Percentiles rank a stretch among this genome's conserved stretches.
Conservation (phyloP, 805 yeast species). For the Henningerozyma blattae region DNA sequence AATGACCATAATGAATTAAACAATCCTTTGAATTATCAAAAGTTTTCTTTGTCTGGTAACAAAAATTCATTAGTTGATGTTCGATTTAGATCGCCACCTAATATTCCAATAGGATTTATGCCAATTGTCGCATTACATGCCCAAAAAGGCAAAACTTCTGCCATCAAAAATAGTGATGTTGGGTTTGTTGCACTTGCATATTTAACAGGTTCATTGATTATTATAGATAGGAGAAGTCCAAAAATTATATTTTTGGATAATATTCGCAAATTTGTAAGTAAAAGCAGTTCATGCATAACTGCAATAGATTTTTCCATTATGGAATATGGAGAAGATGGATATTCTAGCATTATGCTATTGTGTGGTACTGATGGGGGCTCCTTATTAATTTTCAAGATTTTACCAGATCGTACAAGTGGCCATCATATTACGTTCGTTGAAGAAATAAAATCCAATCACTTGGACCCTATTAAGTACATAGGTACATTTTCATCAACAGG, state of each 20-base stretch:
- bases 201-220: conserved; percentile 57
- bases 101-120: conserved; percentile 46
- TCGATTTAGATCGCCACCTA: conserved; percentile 38
- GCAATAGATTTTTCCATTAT: conserved; percentile 63
- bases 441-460: conserved; percentile 35
- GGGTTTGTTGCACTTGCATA: conserved; percentile 82
- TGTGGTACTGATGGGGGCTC: conserved; percentile 83
- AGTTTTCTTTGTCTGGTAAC: conserved; percentile 12
- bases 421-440: conserved; percentile 45
- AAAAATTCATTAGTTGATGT: conserved; percentile 32
- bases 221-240: conserved; percentile 74
- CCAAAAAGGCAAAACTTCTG: conserved; percentile 39
- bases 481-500: conserved; percentile 55
- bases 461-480: conserved; percentile 38
- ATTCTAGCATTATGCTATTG: conserved; percentile 54
- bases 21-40: conserved; percentile 14
- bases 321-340: conserved; percentile 53
- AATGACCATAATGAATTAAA: conserved; percentile 10
- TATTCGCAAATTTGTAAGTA: conserved; percentile 14
- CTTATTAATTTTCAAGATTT: conserved; percentile 46
- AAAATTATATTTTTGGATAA: conserved; percentile 42
- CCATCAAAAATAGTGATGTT: conserved; percentile 54
- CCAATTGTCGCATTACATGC: conserved; percentile 40
- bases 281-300: conserved; percentile 32
- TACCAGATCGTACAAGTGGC: conserved; percentile 51